Evolutionary conservation across 1,139 yeast species (phyloP), one percentile per base, ranked within the genome.

Genomic region (Casaregolazyma lundiana): DNA sequence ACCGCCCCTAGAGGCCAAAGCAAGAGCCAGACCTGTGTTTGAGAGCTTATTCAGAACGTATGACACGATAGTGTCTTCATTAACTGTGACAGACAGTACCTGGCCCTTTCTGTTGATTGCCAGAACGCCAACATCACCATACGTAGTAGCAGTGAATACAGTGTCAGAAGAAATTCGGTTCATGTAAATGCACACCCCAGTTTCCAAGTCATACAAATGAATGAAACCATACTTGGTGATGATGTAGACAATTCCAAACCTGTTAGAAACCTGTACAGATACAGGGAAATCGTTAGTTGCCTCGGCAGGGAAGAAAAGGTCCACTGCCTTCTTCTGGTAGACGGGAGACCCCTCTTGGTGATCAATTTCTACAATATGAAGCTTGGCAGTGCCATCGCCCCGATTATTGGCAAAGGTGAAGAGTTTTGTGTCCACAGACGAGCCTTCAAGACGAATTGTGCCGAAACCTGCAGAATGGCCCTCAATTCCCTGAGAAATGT

Each of bases 381-480:
- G 77, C 68, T 70, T 95, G 59, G 88, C 89, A 53, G 90, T 92
- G 51, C 81, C 82, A 42, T 86, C 86, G 50, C 84, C 80, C 67
- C 95, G 83, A 69, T 89, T 88, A 70, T 89, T 88, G 50, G 90
- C 92, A 68, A 87, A 84, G 24, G 84, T 80, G 66, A 94, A 92
- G 34, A 92, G 81, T 67, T 88, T 89, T 43, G 96, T 86, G 49
- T 90, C 94, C 30, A 74, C 68, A 19, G 80, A 59, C 38, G 90
- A 88, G 44, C 90, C 92, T 47, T 80, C 83, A 57, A 90, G 73
- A 54, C 81, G 76, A 53, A 92, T 68, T 49, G 77, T 73, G 45
- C 96, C 90, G 69, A 94, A 94, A 44, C 82, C 81, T 50, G 96
- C 92, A 47, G 95, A 97, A 67, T 94, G 98, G 57, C 98, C 98